Evolutionary conservation across 352 stramenopile species (phyloP), one percentile per base, ranked within the genome.

Genomic region (Phytophthora nicotianae): DNA sequence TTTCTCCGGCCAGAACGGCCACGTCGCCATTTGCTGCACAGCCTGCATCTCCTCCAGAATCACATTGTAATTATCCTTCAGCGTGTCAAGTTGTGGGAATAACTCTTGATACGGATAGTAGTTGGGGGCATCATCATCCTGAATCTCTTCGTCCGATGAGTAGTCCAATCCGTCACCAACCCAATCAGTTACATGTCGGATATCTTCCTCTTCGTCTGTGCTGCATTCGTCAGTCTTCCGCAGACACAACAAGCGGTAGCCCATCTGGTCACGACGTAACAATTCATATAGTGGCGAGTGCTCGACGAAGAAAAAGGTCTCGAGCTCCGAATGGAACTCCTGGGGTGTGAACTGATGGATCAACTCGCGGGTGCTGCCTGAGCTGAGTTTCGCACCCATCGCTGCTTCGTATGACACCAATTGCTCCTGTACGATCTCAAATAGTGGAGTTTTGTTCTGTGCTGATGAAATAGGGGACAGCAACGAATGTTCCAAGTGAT

Each of bases 1-100:
- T 43, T 95, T 91, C 70, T 95, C 83, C 5, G 87, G 86, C 88
- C 85, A 95, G 50, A 89, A 90, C 0, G 86, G 83, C 86, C 86
- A 95, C 21, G 79, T 80, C 19, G 78, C 68, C 21, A 71, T 68
- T 46, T 81, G 56, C 38, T 86, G 72, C 14, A 91, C 81, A 2
- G 69, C 64, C 37, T 75, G 59, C 63, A 93, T 90, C 64, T 97
- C 89, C 19, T 93, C 80, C 29, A 86, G 17, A 55, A 97, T 96
- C 6, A 89, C 67, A 7, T 81, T 65, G 41, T 86, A 86, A 65
- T 93, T 79, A 32, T 79, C 65, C 46, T 86, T 79, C 16, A 97
- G 65, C 20, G 88, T 60, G 37, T 89, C 70, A 4, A 97, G 77
- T 54, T 96, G 77, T 6, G 90, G 88, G 50, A 86, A 96, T 5